A percentile compares a stretch with the other conserved stretches of the same genome.
These are phyloP conservation scores for Lathyrus aphaca DNA, from an alignment of 306 rosid species.

Conservation along the genomic window DNA sequence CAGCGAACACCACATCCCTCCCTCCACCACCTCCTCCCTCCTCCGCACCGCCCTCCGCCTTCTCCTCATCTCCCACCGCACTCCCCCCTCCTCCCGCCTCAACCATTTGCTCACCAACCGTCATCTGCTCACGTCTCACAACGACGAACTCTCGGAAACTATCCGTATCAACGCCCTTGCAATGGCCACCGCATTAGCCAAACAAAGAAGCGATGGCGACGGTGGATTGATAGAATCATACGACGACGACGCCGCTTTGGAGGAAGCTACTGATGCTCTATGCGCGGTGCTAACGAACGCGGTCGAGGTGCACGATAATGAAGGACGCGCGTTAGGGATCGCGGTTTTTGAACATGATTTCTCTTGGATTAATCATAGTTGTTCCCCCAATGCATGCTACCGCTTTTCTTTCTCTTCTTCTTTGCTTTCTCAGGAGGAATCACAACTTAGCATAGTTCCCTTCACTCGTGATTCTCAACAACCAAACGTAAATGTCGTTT, in stretches of 20 bases:
- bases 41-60: slow-evolving; percentile 73
- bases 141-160: slow-evolving; percentile 16
- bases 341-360: slow-evolving; percentile 58
- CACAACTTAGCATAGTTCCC: slow-evolving; percentile 47
- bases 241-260: slow-evolving; percentile 45
- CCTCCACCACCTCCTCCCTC: slow-evolving; percentile 49
- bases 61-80: slow-evolving; percentile 53
- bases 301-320: slow-evolving; percentile 74
- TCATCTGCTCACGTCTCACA: slow-evolving; percentile 36
- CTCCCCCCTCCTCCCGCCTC: slow-evolving; percentile 44
- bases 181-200: slow-evolving; percentile 48
- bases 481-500: slow-evolving; percentile 27
- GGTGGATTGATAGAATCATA: neutral
- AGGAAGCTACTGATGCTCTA: slow-evolving; percentile 55
- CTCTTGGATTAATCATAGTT: slow-evolving; percentile 85
- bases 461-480: slow-evolving; percentile 31
- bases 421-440: neutral
- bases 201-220: neutral
- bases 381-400: slow-evolving; percentile 80
- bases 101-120: slow-evolving; percentile 59
- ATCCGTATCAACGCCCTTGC: slow-evolving; percentile 52
- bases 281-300: slow-evolving; percentile 78
- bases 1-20: slow-evolving; percentile 50
- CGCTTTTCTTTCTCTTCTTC: slow-evolving; percentile 41
- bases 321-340: slow-evolving; percentile 57